Base-by-base conservation (phyloP, 2,329 filamentous ascomycete species). In the Botryotinia convoluta region DNA sequence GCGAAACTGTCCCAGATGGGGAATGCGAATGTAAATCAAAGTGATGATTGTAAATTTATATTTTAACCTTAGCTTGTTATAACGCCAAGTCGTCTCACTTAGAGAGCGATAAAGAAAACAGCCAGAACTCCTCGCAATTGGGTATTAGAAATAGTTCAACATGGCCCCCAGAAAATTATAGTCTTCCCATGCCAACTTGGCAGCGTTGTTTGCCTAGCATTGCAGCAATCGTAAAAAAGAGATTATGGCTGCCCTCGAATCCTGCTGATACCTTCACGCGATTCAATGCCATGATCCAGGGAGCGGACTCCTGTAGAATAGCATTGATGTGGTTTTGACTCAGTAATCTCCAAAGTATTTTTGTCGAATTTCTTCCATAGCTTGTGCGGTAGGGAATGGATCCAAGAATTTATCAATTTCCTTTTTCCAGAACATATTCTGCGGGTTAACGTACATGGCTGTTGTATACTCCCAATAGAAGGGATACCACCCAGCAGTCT, bases 381-480 rank as follows among this genome's bases (percentile, higher is more conserved):
- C 10, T 79, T 78, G 60, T 84, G 48, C 65, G 0, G 32, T 54
- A 29, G 65, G 65, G 2, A 42, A n/a, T 8, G 51, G 48, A 69
- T 69, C 65, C 48, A 69, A n/a, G 3, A 69, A 59, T 7, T 42
- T 69, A 22, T 4, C 65, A 59, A 69, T 9, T 1, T 59, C 65
- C 9, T 59, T 6, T 1, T 59, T 59, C 48, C 65, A 65, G 9
- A 65, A 65, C 12, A 6, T 4, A 7, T 65, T 65, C 0, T 48
- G 3, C 7, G 45, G 45, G n/a, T 68, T 62, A 2, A 72, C 42
- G 7, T 67, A 35, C 73, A 78, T 81, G 2, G 83, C 80, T 73
- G 78, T 80, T 42, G 81, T 79, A 76, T 83, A 83, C 76, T 84
- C 83, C 82, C 81, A 84, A 75, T 83, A 83, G 32, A 72, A 79